A percentile compares a stretch with the other conserved stretches of the same genome.
Evolutionary conservation across 805 yeast genomes (phyloP).

Genomic region (Starmerella asiatica): DNA sequence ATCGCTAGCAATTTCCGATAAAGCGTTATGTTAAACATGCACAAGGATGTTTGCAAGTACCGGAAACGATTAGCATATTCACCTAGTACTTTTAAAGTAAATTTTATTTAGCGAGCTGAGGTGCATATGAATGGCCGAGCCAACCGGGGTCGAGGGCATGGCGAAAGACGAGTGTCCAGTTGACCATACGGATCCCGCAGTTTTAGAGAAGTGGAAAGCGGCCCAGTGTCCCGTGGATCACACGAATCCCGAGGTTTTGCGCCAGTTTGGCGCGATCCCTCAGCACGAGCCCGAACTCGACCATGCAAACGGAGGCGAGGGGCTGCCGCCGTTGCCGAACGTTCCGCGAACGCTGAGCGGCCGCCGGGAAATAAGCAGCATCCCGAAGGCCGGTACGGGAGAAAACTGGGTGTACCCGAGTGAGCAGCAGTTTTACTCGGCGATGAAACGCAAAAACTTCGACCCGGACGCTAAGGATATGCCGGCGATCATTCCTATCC

Average conservation of each 20-base stretch:
- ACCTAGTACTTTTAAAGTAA: no score
- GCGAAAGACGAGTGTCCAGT: conserved; percentile 20
- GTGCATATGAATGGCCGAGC: no score
- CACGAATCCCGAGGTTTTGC: conserved; percentile 16
- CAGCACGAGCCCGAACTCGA: conserved; percentile 1
- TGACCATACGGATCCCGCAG: conserved; percentile 18
- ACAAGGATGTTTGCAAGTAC: no score
- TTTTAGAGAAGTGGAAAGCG: conserved; percentile 12
- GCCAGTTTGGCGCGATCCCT: conserved; percentile 12
- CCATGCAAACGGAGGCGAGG: conserved; percentile 28
- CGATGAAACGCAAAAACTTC: conserved; percentile 87
- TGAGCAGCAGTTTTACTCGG: conserved; percentile 85
- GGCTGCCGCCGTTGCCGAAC: conserved; percentile 20
- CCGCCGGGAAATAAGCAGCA: conserved; percentile 67
- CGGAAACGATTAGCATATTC: no score
- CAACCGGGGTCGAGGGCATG: no score
- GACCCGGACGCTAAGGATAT: conserved; percentile 68
- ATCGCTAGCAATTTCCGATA: no score
- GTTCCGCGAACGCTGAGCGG: conserved; percentile 37
- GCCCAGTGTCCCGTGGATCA: conserved; percentile 19
- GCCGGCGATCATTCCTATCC: conserved; percentile 86
- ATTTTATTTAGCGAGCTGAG: no score
- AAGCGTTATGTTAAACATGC: no score
- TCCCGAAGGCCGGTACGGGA: conserved; percentile 60
- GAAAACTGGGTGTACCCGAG: conserved; percentile 90